Conservation (phyloP, 345 rosid genomes). For the Moricandia moricandioides region DNA sequence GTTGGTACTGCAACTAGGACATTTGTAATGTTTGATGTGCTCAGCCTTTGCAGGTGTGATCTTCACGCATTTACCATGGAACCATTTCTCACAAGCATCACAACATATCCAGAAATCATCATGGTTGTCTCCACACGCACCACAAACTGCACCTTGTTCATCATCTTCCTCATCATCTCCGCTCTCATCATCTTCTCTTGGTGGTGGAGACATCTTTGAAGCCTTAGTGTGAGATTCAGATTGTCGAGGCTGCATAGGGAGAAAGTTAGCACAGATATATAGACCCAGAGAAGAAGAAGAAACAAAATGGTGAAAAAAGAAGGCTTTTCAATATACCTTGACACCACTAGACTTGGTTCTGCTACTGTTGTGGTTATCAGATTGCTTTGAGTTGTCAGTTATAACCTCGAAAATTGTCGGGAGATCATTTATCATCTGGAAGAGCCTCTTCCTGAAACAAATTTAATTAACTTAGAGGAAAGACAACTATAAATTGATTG, state of each 20-base stretch:
- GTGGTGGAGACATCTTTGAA: constrained; percentile 36
- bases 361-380: constrained; percentile 58
- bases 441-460: constrained; percentile 82
- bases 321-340: constrained; percentile 46
- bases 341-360: constrained; percentile 68
- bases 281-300: not conserved
- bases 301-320: not conserved
- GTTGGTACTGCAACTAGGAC: constrained; percentile 39
- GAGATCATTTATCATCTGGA: constrained; percentile 93
- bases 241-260: constrained; percentile 29
- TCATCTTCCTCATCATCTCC: constrained; percentile 41
- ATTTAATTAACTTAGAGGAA: not conserved
- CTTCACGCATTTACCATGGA: constrained; percentile 40
- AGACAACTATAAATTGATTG: not conserved
- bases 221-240: constrained; percentile 33
- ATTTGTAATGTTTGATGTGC: constrained; percentile 41
- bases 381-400: constrained; percentile 64
- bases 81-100: constrained; percentile 39
- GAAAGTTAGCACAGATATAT: not conserved
- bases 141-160: constrained; percentile 41
- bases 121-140: constrained; percentile 37
- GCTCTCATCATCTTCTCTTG: constrained; percentile 35
- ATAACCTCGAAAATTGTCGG: constrained; percentile 90
- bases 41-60: constrained; percentile 42
- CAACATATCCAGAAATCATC: constrained; percentile 45